These are phyloP conservation scores for Rasamsonia emersonii DNA, from an alignment of 2,329 filamentous ascomycete genomes.

Conservation along the genomic window DNA sequence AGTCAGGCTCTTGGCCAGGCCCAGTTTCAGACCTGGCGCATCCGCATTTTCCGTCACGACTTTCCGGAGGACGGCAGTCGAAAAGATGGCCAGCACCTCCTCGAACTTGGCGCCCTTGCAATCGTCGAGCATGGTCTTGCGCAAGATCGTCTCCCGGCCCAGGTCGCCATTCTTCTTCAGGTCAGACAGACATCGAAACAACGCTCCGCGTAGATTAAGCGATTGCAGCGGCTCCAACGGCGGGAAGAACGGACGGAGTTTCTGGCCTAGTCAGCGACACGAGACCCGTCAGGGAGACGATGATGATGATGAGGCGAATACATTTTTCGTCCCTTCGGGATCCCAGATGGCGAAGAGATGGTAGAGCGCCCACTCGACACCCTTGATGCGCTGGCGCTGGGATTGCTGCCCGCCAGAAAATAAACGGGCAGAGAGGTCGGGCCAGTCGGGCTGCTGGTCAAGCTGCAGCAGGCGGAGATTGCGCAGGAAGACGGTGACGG, in stretches of 20 bases:
- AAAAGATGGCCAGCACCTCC: constrained; percentile 77
- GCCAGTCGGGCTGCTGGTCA: constrained; percentile 70
- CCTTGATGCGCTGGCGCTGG: constrained; percentile 73
- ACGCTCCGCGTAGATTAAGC: constrained; percentile 74
- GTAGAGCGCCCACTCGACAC: constrained; percentile 85
- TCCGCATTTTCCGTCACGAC: constrained; percentile 41
- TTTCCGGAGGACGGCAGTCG: constrained; percentile 71
- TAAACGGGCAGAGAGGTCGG: constrained; percentile 59
- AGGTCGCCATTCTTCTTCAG: constrained; percentile 81
- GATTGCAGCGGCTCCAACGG: constrained; percentile 85
- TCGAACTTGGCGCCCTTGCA: constrained; percentile 87
- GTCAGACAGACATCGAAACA: constrained; percentile 72
- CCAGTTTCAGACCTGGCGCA: constrained; percentile 44
- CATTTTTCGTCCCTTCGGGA: constrained; percentile 62
- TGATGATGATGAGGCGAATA: constrained; percentile 29
- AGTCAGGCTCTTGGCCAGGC: constrained; percentile 40
- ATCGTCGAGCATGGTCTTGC: constrained; percentile 95
- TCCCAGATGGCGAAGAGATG: constrained; percentile 82
- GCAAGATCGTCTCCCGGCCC: constrained; percentile 67
- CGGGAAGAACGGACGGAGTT: constrained; percentile 83
- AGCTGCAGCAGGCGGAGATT: constrained; percentile 79
- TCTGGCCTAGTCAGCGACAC: constrained; percentile 43
- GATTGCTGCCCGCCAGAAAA: constrained; percentile 64
- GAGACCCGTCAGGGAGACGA: not conserved
- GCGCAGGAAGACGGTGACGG: constrained; percentile 63